Evolutionary conservation across 1,139 yeast genomes (phyloP).

Genomic region (Fermentozyma sake): DNA sequence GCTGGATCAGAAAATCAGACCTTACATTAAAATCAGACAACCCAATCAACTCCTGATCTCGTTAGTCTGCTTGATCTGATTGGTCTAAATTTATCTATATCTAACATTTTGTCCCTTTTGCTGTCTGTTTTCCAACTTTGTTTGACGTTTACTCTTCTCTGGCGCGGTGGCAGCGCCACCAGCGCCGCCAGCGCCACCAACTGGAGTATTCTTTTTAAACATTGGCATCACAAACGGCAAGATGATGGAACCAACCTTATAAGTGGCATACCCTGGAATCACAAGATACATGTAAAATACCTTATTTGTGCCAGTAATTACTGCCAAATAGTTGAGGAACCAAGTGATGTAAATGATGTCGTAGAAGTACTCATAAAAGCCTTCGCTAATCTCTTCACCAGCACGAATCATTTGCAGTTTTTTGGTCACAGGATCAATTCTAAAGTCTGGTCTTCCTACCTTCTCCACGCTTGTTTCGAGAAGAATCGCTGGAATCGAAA

Average conservation of each 20-base stretch:
- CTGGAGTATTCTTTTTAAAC: constrained; percentile 11
- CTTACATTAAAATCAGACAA: too few relatives aligned
- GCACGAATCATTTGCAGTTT: constrained; percentile 36
- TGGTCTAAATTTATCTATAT: constrained; percentile 16
- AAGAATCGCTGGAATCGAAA: constrained; percentile 53
- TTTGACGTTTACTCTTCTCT: constrained; percentile 44
- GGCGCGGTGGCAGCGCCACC: constrained; percentile 9
- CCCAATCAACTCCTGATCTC: too few relatives aligned
- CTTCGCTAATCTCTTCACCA: constrained; percentile 64
- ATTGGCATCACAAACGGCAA: constrained; percentile 13
- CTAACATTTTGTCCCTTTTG: constrained; percentile 31
- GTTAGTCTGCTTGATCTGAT: too few relatives aligned
- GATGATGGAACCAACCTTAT: constrained; percentile 39
- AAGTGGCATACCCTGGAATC: constrained; percentile 50
- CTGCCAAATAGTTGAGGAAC: constrained; percentile 52
- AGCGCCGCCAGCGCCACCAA: constrained; percentile 10
- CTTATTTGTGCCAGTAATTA: constrained; percentile 52
- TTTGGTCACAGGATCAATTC: constrained; percentile 30
- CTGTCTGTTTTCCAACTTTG: constrained; percentile 42
- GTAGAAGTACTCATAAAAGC: constrained; percentile 73
- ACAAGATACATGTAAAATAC: constrained; percentile 55
- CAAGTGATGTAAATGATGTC: constrained; percentile 73
- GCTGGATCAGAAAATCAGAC: too few relatives aligned
- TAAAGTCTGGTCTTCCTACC: constrained; percentile 61
- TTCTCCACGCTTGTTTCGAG: constrained; percentile 57